Evolutionary conservation across 1,139 yeast genomes (phyloP).

Genomic region (Ogataea hybrid): DNA sequence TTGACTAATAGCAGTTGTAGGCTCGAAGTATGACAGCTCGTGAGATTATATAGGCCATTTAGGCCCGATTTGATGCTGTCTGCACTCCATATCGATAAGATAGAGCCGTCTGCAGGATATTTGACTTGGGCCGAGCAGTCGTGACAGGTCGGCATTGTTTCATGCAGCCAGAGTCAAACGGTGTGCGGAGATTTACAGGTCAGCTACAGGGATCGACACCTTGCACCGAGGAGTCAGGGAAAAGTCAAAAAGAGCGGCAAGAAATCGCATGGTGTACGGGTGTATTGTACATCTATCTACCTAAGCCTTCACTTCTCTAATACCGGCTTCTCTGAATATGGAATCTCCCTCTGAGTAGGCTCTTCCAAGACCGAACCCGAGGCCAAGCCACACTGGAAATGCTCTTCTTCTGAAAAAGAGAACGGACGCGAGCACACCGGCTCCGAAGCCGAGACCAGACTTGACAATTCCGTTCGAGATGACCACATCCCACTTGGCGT

Average conservation of each 20-base stretch:
- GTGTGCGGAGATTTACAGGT: not conserved
- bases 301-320: conserved; percentile 66
- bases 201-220: conserved; percentile 3
- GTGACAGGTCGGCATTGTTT: conserved; percentile 13
- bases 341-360: conserved; percentile 99
- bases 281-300: conserved; percentile 18
- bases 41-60: conserved; percentile 2
- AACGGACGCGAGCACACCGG: conserved; percentile 93
- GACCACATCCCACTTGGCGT: conserved; percentile 85
- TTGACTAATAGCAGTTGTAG: not conserved
- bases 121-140: conserved; percentile 1
- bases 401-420: conserved; percentile 88
- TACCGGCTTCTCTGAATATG: conserved; percentile 80
- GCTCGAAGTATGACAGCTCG: not conserved
- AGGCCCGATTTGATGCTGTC: not conserved
- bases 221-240: not conserved
- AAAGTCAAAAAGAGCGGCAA: too few relatives aligned
- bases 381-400: conserved; percentile 95
- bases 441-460: conserved; percentile 97
- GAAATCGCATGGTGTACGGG: conserved; percentile 3
- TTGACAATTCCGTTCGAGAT: conserved; percentile 91
- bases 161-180: conserved; percentile 15
- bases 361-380: conserved; percentile 96
- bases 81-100: conserved; percentile 11
- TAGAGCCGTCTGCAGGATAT: conserved; percentile 10